Conservation (phyloP, 2,329 filamentous ascomycete species). For the Ascochyta viciae-villosae region DNA sequence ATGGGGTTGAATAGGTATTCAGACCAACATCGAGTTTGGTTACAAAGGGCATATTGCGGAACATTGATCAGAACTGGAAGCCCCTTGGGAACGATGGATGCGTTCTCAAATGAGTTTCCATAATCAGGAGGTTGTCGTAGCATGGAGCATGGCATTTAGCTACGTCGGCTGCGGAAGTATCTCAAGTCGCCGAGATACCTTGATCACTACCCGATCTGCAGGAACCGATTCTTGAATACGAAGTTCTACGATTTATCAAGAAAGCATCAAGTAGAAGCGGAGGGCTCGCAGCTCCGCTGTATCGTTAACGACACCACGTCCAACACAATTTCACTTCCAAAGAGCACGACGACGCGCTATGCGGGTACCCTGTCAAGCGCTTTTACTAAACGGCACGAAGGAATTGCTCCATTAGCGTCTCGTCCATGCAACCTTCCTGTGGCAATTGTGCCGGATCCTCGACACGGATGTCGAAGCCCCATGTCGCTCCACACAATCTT, state of each 20-base stretch:
- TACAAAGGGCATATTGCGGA: neutral
- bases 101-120: conserved; percentile 6
- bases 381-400: neutral
- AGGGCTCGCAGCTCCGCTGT: neutral
- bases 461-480: neutral
- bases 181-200: neutral
- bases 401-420: neutral
- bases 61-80: neutral
- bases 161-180: conserved; percentile 3
- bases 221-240: neutral
- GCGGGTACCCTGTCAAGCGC: neutral
- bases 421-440: neutral
- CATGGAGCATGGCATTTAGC: neutral
- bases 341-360: neutral
- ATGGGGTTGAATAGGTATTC: conserved; percentile 10
- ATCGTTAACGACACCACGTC: neutral
- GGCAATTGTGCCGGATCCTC: neutral
- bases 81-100: conserved; percentile 1
- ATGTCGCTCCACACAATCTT: neutral
- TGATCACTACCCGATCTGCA: too few relatives aligned
- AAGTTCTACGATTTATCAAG: neutral
- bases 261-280: neutral
- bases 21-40: conserved; percentile 3
- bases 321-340: neutral
- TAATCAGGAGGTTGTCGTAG: neutral